Percentiles rank a stretch among this genome's conserved stretches.
These are phyloP conservation scores for Clarireedia paspali DNA, from an alignment of 2,329 filamentous ascomycete species.

Conservation along the genomic window DNA sequence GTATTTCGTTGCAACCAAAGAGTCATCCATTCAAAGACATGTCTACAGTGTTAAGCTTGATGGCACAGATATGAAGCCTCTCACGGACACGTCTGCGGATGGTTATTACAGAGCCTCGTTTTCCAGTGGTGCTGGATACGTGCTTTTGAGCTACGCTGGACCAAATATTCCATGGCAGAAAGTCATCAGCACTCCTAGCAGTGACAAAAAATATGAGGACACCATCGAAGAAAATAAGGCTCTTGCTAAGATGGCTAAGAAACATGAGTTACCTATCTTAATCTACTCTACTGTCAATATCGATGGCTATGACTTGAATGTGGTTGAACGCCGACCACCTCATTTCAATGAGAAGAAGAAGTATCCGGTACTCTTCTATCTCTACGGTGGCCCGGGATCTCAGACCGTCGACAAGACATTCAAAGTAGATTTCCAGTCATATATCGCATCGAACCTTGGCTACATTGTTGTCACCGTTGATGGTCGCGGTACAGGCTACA, in stretches of 20 bases:
- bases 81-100: constrained; percentile 66
- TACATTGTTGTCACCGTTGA: constrained; percentile 96
- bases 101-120: constrained; percentile 81
- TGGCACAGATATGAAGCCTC: constrained; percentile 60
- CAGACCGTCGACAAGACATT: constrained; percentile 80
- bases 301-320: constrained; percentile 63
- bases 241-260: constrained; percentile 61
- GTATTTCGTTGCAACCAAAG: constrained; percentile 83
- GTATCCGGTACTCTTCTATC: constrained; percentile 90
- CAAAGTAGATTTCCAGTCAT: constrained; percentile 80
- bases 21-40: constrained; percentile 83
- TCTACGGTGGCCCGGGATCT: constrained; percentile 92
- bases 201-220: constrained; percentile 55
- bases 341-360: constrained; percentile 78
- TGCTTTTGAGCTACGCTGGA: constrained; percentile 75
- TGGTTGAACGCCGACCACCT: constrained; percentile 79
- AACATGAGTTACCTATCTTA: constrained; percentile 74
- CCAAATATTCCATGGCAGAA: constrained; percentile 87
- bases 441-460: constrained; percentile 74
- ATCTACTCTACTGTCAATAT: constrained; percentile 81
- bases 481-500: constrained; percentile 84
- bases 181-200: constrained; percentile 74
- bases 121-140: constrained; percentile 73
- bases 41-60: constrained; percentile 84
- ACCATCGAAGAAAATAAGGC: constrained; percentile 70